Percentiles rank a stretch among this genome's conserved stretches.
Evolutionary conservation across 2,329 filamentous ascomycete genomes (phyloP).

Genomic region (Didymella lethalis): DNA sequence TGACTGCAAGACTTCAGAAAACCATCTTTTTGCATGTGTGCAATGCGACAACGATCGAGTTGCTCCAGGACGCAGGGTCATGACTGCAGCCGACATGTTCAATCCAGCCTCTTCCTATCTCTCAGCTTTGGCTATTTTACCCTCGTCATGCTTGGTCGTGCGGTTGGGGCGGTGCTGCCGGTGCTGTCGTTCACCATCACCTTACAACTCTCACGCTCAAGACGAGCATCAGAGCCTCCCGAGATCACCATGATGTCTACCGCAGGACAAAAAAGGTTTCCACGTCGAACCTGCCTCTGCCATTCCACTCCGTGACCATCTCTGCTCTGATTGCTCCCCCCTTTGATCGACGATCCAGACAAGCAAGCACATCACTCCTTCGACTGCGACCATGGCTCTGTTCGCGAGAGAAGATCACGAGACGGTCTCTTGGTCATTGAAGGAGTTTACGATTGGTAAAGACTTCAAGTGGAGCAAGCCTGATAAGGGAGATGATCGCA

Average conservation of each 20-base stretch:
- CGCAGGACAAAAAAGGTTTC: neutral
- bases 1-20: neutral
- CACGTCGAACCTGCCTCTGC: neutral
- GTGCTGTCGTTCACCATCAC: neutral
- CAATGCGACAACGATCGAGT: neutral
- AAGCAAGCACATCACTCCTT: neutral
- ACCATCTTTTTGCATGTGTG: neutral
- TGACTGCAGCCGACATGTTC: neutral
- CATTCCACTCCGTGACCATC: neutral
- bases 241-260: neutral
- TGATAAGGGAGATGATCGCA: neutral
- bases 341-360: neutral
- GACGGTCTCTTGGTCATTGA: conserved; percentile 20
- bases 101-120: neutral
- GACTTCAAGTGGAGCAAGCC: conserved; percentile 13
- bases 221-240: neutral
- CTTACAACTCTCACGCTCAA: neutral
- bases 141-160: neutral
- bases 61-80: neutral
- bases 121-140: neutral
- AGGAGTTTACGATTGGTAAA: conserved; percentile 18
- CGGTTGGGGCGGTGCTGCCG: neutral
- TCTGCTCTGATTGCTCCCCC: neutral
- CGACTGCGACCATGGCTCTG: neutral
- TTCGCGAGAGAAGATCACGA: neutral